phyloP scores from a whole-genome alignment of 257 asterid species.

The Rehmannia glutinosa region DNA sequence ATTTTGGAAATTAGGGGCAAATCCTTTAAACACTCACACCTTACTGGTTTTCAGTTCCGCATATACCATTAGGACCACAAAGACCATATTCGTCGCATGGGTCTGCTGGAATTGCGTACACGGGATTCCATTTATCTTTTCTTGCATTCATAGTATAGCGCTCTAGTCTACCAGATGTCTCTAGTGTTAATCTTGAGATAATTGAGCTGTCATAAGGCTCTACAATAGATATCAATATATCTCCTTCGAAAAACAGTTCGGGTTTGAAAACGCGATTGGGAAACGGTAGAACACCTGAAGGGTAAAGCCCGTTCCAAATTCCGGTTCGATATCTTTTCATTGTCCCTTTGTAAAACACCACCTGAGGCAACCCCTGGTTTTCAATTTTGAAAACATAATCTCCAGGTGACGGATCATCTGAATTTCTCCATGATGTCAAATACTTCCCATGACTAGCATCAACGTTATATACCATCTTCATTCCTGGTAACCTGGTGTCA shows the following conservation, averaged over 20 bases:
- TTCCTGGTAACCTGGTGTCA: conserved; percentile 30
- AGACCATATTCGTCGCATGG: conserved; percentile 17
- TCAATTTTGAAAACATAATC: conserved; percentile 19
- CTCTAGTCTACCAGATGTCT: not conserved
- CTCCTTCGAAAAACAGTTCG: not conserved
- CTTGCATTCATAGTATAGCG: conserved; percentile 11
- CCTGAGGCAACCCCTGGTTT: conserved; percentile 18
- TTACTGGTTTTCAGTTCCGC: not conserved
- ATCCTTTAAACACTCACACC: conserved; percentile 17
- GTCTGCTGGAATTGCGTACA: not conserved
- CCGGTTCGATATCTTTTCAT: conserved; percentile 18
- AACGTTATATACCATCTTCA: conserved; percentile 4
- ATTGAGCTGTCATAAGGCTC: conserved; percentile 17
- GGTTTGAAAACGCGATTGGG: not conserved
- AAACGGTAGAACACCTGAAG: conserved; percentile 1
- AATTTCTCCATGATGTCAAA: conserved; percentile 33
- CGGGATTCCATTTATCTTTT: conserved; percentile 22
- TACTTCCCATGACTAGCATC: conserved; percentile 1
- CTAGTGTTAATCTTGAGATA: not conserved
- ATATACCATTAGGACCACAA: conserved; percentile 32
- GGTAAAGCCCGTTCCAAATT: conserved; percentile 33
- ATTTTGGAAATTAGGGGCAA: not conserved
- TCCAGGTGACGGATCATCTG: conserved; percentile 36
- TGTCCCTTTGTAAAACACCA: conserved; percentile 5
- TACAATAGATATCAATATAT: not conserved